Conservation (phyloP, 225 moss, liverwort and hornwort genomes). For the Straminergon stramineum region DNA sequence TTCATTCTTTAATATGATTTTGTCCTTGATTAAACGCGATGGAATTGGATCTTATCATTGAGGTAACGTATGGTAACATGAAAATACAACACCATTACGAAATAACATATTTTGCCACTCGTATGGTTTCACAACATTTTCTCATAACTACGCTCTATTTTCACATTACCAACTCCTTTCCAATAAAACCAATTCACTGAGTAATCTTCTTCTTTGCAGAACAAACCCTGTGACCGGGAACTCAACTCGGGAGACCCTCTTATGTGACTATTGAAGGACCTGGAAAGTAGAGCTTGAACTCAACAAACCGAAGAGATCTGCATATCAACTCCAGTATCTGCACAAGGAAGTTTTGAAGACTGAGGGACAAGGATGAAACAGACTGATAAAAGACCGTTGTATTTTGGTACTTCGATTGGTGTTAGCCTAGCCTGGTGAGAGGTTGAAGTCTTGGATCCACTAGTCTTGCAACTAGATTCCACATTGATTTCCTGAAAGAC, state of each 20-base stretch:
- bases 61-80: background rate
- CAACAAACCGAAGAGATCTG: background rate
- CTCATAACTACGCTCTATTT: background rate
- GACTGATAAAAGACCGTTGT: background rate
- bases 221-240: conserved; percentile 79
- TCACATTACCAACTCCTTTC: background rate
- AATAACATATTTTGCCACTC: background rate
- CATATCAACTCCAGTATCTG: background rate
- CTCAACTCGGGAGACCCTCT: conserved; percentile 68
- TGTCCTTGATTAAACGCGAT: background rate
- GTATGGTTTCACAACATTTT: background rate
- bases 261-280: conserved; percentile 52
- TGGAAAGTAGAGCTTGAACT: background rate
- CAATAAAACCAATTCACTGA: background rate
- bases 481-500: background rate
- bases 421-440: background rate
- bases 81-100: no score
- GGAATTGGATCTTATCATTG: background rate
- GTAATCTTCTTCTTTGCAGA: conserved; percentile 14
- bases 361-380: background rate
- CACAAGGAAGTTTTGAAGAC: background rate
- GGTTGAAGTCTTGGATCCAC: background rate
- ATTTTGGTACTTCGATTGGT: background rate
- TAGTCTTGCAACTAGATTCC: background rate
- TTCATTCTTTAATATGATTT: background rate